Percentiles rank a stretch among this genome's conserved stretches.
Conservation (phyloP, 2,329 filamentous ascomycete genomes). For the Chrysosporium queenslandicum region DNA sequence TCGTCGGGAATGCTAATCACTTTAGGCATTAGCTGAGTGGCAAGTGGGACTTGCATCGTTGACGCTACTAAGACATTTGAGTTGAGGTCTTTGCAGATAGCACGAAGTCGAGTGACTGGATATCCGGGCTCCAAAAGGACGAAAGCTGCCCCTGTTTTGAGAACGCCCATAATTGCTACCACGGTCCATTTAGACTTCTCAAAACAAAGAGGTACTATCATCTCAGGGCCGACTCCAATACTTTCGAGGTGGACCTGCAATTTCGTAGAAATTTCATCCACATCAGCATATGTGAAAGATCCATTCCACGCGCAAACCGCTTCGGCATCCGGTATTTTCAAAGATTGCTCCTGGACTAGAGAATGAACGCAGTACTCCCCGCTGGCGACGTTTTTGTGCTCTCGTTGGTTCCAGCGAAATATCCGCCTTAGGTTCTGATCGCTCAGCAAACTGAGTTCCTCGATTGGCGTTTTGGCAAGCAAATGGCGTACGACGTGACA, state of each 20-base stretch:
- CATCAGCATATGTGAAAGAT: conserved; percentile 50
- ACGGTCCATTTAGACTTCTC: conserved; percentile 66
- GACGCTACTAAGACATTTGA: conserved; percentile 2
- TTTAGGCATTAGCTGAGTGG: not conserved
- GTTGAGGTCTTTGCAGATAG: conserved; percentile 19
- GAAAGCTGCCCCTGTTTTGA: conserved; percentile 25
- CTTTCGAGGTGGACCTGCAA: conserved; percentile 47
- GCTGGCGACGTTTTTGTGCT: too few relatives aligned
- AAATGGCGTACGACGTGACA: too few relatives aligned
- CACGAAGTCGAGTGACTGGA: conserved; percentile 19
- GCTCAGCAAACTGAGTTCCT: too few relatives aligned
- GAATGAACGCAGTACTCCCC: too few relatives aligned
- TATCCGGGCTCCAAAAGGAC: conserved; percentile 25
- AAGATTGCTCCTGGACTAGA: too few relatives aligned
- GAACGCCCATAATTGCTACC: conserved; percentile 24
- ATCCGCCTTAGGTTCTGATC: too few relatives aligned
- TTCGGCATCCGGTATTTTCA: too few relatives aligned
- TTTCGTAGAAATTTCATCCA: conserved; percentile 56
- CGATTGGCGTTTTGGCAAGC: too few relatives aligned
- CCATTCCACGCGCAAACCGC: conserved; percentile 20
- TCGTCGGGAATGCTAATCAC: not conserved
- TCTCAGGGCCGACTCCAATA: conserved; percentile 28
- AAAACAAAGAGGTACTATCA: conserved; percentile 58
- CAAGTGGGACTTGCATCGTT: too few relatives aligned
- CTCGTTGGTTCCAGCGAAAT: too few relatives aligned